Conservation (phyloP, 371 early-diverging fungal species). For the Fennellomyces sp. region DNA sequence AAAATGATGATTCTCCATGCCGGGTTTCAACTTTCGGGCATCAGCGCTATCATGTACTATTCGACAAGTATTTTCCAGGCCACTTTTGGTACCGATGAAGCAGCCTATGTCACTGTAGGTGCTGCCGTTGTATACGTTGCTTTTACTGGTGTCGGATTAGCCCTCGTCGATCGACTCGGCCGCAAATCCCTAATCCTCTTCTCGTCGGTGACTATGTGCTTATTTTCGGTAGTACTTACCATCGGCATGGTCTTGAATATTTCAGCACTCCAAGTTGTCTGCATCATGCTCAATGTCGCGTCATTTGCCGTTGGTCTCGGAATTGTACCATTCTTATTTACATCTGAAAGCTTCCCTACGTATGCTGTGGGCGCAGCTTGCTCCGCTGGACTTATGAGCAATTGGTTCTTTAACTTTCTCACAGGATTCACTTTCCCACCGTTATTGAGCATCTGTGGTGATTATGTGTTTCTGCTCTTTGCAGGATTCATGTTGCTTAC, state of each 20-base stretch:
- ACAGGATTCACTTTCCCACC: slow-evolving; percentile 68
- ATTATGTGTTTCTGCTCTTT: slow-evolving; percentile 77
- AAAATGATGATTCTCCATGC: slow-evolving; percentile 65
- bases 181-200: slow-evolving; percentile 63
- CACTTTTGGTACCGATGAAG: slow-evolving; percentile 31
- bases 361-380: slow-evolving; percentile 67
- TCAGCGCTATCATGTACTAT: slow-evolving; percentile 71
- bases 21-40: slow-evolving; percentile 62
- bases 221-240: slow-evolving; percentile 38
- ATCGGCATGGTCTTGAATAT: slow-evolving; percentile 43
- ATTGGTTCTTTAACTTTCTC: slow-evolving; percentile 72
- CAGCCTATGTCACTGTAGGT: slow-evolving; percentile 45
- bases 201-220: slow-evolving; percentile 50
- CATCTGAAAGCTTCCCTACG: slow-evolving; percentile 70
- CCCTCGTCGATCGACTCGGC: slow-evolving; percentile 64
- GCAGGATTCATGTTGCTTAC: slow-evolving; percentile 54
- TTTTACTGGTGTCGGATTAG: slow-evolving; percentile 47
- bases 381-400: slow-evolving; percentile 60
- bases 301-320: slow-evolving; percentile 86
- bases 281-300: slow-evolving; percentile 76
- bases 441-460: slow-evolving; percentile 57
- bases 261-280: slow-evolving; percentile 63
- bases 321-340: slow-evolving; percentile 77
- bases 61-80: slow-evolving; percentile 48
- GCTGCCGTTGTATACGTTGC: slow-evolving; percentile 51